phyloP scores from a whole-genome alignment of 257 asterid species.

The Cordia subcordata region DNA sequence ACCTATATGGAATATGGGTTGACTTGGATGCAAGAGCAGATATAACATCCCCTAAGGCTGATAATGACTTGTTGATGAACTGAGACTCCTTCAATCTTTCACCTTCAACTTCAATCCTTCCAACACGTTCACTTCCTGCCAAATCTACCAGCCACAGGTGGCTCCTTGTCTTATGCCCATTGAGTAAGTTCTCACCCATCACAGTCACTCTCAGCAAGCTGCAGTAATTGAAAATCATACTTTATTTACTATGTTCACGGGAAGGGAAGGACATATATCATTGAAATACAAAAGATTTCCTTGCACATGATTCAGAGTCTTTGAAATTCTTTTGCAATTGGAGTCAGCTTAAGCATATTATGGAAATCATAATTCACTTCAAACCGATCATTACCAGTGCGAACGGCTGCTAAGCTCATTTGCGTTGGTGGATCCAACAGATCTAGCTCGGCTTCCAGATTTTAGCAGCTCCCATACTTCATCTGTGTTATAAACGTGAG shows the following conservation, averaged over 20 bases:
- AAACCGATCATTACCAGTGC: conserved; percentile 64
- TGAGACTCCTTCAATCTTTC: conserved; percentile 94
- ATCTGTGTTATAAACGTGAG: conserved; percentile 63
- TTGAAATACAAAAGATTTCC: no score
- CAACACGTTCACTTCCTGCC: conserved; percentile 98
- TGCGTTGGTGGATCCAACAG: conserved; percentile 97
- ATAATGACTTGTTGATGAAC: conserved; percentile 84
- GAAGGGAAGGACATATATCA: no score
- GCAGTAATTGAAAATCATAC: conserved; percentile 14
- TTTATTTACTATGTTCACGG: background rate
- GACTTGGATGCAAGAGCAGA: conserved; percentile 91
- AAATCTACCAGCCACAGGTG: conserved; percentile 96
- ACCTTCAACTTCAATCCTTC: conserved; percentile 91
- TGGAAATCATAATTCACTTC: background rate
- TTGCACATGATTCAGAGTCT: background rate
- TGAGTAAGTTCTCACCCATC: conserved; percentile 64
- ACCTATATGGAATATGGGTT: conserved; percentile 80
- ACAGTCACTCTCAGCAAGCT: conserved; percentile 93
- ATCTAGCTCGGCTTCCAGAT: conserved; percentile 84
- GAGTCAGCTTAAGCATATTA: background rate
- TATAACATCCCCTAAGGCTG: conserved; percentile 94
- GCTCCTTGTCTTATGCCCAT: conserved; percentile 86
- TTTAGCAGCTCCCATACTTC: conserved; percentile 86
- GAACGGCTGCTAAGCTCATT: conserved; percentile 98
- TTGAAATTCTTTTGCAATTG: background rate